These are phyloP conservation scores for Fraxinus nigra DNA, from an alignment of 305 asterid species.

Conservation along the genomic window DNA sequence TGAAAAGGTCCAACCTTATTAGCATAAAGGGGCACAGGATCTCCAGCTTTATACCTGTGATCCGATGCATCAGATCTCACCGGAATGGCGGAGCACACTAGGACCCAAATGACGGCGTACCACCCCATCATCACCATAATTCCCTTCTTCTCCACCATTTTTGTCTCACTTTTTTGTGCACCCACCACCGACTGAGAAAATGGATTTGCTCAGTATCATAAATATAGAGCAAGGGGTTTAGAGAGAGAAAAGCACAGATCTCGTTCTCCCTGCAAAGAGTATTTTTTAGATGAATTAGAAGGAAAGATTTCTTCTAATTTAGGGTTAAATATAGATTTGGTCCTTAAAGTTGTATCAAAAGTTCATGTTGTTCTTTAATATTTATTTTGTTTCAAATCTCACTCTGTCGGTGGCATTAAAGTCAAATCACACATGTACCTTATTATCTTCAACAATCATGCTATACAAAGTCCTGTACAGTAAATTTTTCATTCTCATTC, in stretches of 20 bases:
- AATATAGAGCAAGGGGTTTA: background rate
- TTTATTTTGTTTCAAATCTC: background rate
- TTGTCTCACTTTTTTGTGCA: background rate
- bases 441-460: too few species aligned
- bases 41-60: constrained; percentile 58
- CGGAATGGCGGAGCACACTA: constrained; percentile 28
- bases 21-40: constrained; percentile 65
- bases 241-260: constrained; percentile 14
- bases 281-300: background rate
- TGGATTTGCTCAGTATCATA: background rate
- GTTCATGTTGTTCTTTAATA: background rate
- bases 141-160: constrained; percentile 40
- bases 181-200: constrained; percentile 13
- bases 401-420: background rate
- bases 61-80: constrained; percentile 64
- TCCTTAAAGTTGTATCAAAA: background rate
- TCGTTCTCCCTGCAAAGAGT: constrained; percentile 5
- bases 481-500: too few species aligned
- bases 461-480: too few species aligned
- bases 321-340: background rate
- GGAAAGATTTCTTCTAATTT: background rate
- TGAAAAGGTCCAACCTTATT: constrained; percentile 78
- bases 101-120: constrained; percentile 36
- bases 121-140: constrained; percentile 14
- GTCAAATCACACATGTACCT: background rate